phyloP scores from a whole-genome alignment of 805 yeast species.

The Zygosaccharomyces rouxii region DNA sequence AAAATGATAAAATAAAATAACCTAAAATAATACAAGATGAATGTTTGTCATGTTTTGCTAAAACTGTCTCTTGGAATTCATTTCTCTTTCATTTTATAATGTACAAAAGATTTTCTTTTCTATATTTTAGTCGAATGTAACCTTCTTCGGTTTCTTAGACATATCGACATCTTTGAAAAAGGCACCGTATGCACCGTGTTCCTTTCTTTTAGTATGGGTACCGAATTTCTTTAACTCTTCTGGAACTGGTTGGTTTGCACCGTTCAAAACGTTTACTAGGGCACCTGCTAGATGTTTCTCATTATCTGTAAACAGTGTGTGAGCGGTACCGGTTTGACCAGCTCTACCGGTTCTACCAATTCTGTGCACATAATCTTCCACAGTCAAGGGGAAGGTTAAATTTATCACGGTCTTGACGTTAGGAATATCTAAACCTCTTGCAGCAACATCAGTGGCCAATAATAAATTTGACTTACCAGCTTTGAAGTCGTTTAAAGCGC shows the following conservation, averaged over 20 bases:
- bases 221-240: slow-evolving; percentile 93
- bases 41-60: background rate
- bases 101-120: background rate
- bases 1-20: background rate
- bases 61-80: background rate
- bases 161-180: slow-evolving; percentile 91
- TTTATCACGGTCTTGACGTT: slow-evolving; percentile 94
- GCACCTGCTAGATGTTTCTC: slow-evolving; percentile 97
- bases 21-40: background rate
- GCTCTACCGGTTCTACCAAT: slow-evolving; percentile 99
- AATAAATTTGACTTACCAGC: slow-evolving; percentile 68
- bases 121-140: slow-evolving; percentile 58
- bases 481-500: slow-evolving; percentile 81
- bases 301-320: slow-evolving; percentile 92
- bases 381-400: slow-evolving; percentile 92
- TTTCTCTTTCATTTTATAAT: background rate
- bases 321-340: slow-evolving; percentile 90
- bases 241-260: slow-evolving; percentile 94
- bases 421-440: slow-evolving; percentile 96
- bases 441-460: slow-evolving; percentile 97
- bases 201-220: slow-evolving; percentile 96
- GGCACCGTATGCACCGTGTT: slow-evolving; percentile 97
- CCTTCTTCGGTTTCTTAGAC: slow-evolving; percentile 80
- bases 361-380: slow-evolving; percentile 95
- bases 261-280: slow-evolving; percentile 82